phyloP scores from a whole-genome alignment of 306 rosid genomes.

The Gastrolobium bilobum region DNA sequence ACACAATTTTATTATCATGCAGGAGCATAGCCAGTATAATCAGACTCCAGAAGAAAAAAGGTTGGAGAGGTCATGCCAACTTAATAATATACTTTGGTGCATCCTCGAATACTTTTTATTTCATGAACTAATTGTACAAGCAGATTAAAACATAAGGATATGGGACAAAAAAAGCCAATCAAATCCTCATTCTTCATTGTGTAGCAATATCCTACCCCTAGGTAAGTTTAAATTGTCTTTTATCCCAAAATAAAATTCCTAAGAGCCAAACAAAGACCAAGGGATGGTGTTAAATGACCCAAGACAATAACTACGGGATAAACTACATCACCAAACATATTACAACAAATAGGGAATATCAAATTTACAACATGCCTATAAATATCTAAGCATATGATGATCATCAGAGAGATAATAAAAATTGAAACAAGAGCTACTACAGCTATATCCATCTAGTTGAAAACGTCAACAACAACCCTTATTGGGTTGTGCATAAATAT shows the following conservation, averaged over 20 bases:
- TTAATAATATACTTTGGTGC: slow-evolving; percentile 9
- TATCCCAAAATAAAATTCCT: background rate
- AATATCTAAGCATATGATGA: background rate
- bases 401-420: background rate
- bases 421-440: background rate
- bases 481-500: background rate
- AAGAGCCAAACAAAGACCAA: slow-evolving; percentile 3
- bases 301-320: background rate
- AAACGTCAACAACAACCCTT: background rate
- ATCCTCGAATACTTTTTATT: slow-evolving; percentile 4
- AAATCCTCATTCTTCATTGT: background rate
- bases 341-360: background rate
- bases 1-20: slow-evolving; percentile 37
- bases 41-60: slow-evolving; percentile 3
- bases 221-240: background rate
- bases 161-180: background rate
- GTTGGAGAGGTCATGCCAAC: slow-evolving; percentile 1
- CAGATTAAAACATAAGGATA: background rate
- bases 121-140: slow-evolving; percentile 19
- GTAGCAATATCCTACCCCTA: background rate
- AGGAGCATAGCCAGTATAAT: slow-evolving; percentile 31
- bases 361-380: slow-evolving; percentile 6
- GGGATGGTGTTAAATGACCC: background rate
- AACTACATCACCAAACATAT: background rate
- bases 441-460: slow-evolving; percentile 13